These are phyloP conservation scores for Diaporthe eres DNA, from an alignment of 2,329 filamentous ascomycete genomes.

Conservation along the genomic window DNA sequence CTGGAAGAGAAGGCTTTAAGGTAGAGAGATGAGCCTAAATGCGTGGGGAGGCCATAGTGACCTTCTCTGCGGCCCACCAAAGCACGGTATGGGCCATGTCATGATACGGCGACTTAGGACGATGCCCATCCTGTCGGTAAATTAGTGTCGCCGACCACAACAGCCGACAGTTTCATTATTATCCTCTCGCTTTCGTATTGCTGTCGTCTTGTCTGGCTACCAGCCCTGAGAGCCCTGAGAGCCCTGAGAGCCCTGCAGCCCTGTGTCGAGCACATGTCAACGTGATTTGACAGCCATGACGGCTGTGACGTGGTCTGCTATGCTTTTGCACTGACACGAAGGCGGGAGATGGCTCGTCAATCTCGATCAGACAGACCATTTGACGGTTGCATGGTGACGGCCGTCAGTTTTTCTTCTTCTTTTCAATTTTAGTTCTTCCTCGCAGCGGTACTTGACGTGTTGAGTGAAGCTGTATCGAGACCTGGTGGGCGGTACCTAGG, in stretches of 20 bases:
- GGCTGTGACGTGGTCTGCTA: slow-evolving; percentile 11
- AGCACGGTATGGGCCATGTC: not conserved
- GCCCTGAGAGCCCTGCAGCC: slow-evolving; percentile 20
- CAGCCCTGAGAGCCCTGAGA: slow-evolving; percentile 4
- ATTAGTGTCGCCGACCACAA: slow-evolving; percentile 26
- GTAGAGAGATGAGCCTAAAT: too few species aligned
- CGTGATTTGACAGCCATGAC: slow-evolving; percentile 2
- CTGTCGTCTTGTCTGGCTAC: not conserved
- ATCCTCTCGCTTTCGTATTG: slow-evolving; percentile 1
- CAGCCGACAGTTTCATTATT: slow-evolving; percentile 1
- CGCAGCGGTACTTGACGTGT: not conserved
- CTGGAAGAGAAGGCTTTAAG: too few species aligned
- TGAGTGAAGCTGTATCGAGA: slow-evolving; percentile 2
- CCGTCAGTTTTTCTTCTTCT: not conserved
- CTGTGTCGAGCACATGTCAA: slow-evolving; percentile 17
- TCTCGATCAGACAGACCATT: slow-evolving; percentile 29
- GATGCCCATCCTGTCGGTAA: slow-evolving; percentile 9
- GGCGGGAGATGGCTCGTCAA: not conserved
- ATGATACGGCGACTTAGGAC: not conserved
- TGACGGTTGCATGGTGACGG: slow-evolving; percentile 30
- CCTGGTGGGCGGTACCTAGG: slow-evolving; percentile 13
- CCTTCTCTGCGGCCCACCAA: too few species aligned
- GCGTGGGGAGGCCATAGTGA: too few species aligned
- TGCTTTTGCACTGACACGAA: slow-evolving; percentile 7
- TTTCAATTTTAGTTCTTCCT: not conserved